Evolutionary conservation across 768 basidiomycete species (phyloP), one percentile per base, ranked within the genome.

Genomic region (Boletellus emodensis): DNA sequence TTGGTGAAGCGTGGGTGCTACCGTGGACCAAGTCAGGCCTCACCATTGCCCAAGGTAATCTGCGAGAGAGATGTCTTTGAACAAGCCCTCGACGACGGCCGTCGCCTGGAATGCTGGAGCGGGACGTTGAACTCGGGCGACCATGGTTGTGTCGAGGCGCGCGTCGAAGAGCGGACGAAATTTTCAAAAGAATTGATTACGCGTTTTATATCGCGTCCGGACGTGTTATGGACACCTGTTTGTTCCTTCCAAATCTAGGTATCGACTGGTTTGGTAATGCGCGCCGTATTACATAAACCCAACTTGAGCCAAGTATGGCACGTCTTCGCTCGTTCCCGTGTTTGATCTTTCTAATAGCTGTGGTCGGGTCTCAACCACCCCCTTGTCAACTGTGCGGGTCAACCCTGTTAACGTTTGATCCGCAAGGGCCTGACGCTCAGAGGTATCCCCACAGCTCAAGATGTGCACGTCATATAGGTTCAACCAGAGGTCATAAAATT

Each of bases 1-100:
- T 15, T 12, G 38, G 18, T 20, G 6, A 20, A 24, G 17, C 12
- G n/a, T n/a, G n/a, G n/a, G 26, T 3, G 30, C n/a, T 49, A 15
- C 14, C 1, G 49, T 32, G 52, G 26, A 26, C 17, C 6, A 40
- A 28, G 44, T 26, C 2, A 18, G 6, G 11, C 18, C 41, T 17
- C 56, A 91, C 91, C 91, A 95, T 85, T 90, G 80, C 32, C 92
- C 91, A 28, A 80, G 71, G 70, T 76, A 91, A 56, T 87, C 81
- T 1, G 77, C 68, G 44, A 93, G 71, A n/a, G 86, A 83, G 49
- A 91, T 68, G 24, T 93, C 82, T 61, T 84, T 77, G 72, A 96
- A 94, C 53, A 78, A 66, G 46, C 90, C 86, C 40, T 88, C 84
- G 54, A 82, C 73, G 59, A 95, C 86, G 55, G 85, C 82, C 35